Evolutionary conservation across 805 yeast genomes (phyloP).

Genomic region (Kockiozyma suomiensis): DNA sequence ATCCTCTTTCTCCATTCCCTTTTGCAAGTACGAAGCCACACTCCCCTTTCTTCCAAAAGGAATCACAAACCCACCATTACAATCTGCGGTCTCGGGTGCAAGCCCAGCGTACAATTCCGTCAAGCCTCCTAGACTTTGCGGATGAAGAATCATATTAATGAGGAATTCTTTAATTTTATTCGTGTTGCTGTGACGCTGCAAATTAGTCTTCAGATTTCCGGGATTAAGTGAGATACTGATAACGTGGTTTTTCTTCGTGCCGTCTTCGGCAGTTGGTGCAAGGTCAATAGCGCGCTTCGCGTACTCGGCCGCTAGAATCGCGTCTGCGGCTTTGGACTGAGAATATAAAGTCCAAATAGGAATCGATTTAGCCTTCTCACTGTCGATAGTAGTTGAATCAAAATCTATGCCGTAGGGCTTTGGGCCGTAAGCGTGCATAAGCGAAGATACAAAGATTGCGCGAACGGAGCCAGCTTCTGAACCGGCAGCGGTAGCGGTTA

Average conservation of each 20-base stretch:
- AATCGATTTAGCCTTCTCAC: slow-evolving; percentile 34
- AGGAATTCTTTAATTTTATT: neutral
- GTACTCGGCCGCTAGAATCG: slow-evolving; percentile 26
- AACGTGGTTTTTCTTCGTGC: slow-evolving; percentile 5
- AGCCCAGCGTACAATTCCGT: slow-evolving; percentile 50
- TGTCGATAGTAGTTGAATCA: slow-evolving; percentile 39
- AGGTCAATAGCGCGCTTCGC: slow-evolving; percentile 10
- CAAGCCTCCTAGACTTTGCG: slow-evolving; percentile 15
- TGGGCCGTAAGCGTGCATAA: slow-evolving; percentile 42
- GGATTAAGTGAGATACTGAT: slow-evolving; percentile 26
- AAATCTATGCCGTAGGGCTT: slow-evolving; percentile 44
- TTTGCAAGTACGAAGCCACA: neutral
- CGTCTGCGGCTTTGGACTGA: slow-evolving; percentile 49
- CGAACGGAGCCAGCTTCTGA: slow-evolving; percentile 38
- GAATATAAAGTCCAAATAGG: slow-evolving; percentile 41
- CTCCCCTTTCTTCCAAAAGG: slow-evolving; percentile 18
- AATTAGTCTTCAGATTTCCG: slow-evolving; percentile 21
- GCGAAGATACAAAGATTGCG: slow-evolving; percentile 51
- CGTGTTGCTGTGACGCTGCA: neutral
- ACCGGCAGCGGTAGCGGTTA: slow-evolving; percentile 43
- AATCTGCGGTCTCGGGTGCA: slow-evolving; percentile 43
- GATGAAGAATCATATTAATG: neutral
- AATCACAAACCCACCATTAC: slow-evolving; percentile 41
- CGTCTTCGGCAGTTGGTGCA: slow-evolving; percentile 7
- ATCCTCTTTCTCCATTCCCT: slow-evolving; percentile 10